phyloP scores from a whole-genome alignment of 768 basidiomycete genomes.

The Lactifluus echinatus region DNA sequence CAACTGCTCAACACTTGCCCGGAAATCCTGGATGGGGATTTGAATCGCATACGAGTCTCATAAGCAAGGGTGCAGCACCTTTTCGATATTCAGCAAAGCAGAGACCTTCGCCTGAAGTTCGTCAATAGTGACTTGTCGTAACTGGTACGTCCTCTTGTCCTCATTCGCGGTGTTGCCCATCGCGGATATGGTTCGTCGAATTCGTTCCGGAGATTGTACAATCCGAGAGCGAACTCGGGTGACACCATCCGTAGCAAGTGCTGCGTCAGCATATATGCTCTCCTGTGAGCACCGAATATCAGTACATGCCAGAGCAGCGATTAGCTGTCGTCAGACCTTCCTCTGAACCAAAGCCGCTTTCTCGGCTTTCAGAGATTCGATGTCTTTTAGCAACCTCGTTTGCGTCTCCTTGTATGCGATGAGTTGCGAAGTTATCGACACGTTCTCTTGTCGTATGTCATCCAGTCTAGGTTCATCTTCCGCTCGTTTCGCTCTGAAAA shows the following conservation, averaged over 20 bases:
- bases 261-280: slow-evolving; percentile 50
- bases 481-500: slow-evolving; percentile 46
- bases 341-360: slow-evolving; percentile 54
- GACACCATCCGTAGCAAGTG: slow-evolving; percentile 51
- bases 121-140: slow-evolving; percentile 64
- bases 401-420: slow-evolving; percentile 64
- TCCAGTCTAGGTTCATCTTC: slow-evolving; percentile 64
- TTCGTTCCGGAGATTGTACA: slow-evolving; percentile 86
- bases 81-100: slow-evolving; percentile 64
- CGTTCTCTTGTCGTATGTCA: slow-evolving; percentile 51
- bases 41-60: neutral
- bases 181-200: slow-evolving; percentile 71
- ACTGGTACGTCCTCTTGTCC: slow-evolving; percentile 57
- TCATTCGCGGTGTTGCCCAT: slow-evolving; percentile 61
- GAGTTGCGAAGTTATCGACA: slow-evolving; percentile 51
- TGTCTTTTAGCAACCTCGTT: slow-evolving; percentile 47
- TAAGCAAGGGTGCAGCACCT: slow-evolving; percentile 34
- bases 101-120: slow-evolving; percentile 71
- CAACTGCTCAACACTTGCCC: slow-evolving; percentile 66
- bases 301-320: neutral
- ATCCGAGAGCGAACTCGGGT: slow-evolving; percentile 61
- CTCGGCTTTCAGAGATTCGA: slow-evolving; percentile 65
- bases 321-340: slow-evolving; percentile 37
- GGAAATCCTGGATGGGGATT: slow-evolving; percentile 48
- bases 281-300: slow-evolving; percentile 34